Evolutionary conservation across 805 yeast species (phyloP), one percentile per base, ranked within the genome.

Genomic region (Kazachstania taianensis): DNA sequence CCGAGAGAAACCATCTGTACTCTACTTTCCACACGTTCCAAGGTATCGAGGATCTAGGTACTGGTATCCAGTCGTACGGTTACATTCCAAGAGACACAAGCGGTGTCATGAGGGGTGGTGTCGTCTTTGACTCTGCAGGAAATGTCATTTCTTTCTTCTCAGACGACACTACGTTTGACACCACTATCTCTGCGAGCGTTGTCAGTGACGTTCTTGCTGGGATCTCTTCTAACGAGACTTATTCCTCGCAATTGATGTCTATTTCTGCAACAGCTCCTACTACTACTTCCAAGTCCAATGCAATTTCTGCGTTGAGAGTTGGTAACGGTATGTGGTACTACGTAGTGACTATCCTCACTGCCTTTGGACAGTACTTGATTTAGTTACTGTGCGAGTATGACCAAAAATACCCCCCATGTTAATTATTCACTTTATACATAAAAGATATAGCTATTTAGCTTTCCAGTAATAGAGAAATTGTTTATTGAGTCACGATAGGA

Each of bases 11-110:
- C 34, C 67, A 75, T 39, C 65, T 81, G 46, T 77, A 65, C 59
- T 66, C 85, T 14, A 78, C 87, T 6, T 61, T 81, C 54, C 92
- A 81, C 54, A 83, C 78, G 50, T 81, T 69, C 66, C 92, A 81
- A 57, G 63, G 63, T 27, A 72, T 78, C 30, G 79, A 62, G 37
- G 69, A 72, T 48, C 69, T 81, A 45, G 70, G 71, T 28, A 59
- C 67, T 10, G 92, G 92, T 42, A 53, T 81, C 33, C 72, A 66
- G 40, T 48, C 71, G 22, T 53, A 61, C 27, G 85, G 79, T 27
- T 74, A 69, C 50, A 62, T 79, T 35, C 53, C 62, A 40, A 72
- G 89, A 66, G 70, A 72, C 34, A 64, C 70, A 32, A 36, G 45
- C 7, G 49, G 62, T 7, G 60, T 68, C 14, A 77, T 78, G 83